Conservation (phyloP, 495 filamentous ascomycete genomes). For the Hypoxylon perforatum region DNA sequence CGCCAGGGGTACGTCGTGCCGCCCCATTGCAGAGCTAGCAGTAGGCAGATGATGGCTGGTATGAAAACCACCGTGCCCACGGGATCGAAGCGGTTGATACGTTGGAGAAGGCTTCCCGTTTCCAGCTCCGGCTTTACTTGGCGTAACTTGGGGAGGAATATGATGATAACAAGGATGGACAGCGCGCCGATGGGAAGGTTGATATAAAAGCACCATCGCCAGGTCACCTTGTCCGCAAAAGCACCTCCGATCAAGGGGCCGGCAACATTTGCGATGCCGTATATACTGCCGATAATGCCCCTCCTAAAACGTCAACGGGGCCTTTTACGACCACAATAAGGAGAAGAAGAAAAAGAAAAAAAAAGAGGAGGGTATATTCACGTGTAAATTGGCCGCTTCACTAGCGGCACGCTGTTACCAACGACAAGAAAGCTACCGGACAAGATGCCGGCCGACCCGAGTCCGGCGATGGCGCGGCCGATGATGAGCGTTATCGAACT, state of each 20-base stretch:
- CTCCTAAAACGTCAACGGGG: no score
- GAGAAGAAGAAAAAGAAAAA: slow-evolving; percentile 18
- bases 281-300: slow-evolving; percentile 54
- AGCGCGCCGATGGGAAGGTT: slow-evolving; percentile 72
- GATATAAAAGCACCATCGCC: slow-evolving; percentile 81
- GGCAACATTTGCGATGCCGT: slow-evolving; percentile 72
- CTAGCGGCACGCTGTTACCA: neutral
- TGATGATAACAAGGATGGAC: neutral
- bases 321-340: no score
- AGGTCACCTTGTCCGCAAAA: slow-evolving; percentile 58
- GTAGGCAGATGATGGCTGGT: slow-evolving; percentile 69
- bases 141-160: slow-evolving; percentile 5
- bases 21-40: slow-evolving; percentile 82
- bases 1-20: slow-evolving; percentile 71
- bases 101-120: no score
- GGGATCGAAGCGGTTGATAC: slow-evolving; percentile 65
- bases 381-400: no score
- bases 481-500: slow-evolving; percentile 53
- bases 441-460: slow-evolving; percentile 50
- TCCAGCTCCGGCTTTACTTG: no score
- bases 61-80: slow-evolving; percentile 69
- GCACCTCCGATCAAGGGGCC: slow-evolving; percentile 68
- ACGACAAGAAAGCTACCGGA: slow-evolving; percentile 47
- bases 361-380: slow-evolving; percentile 24
- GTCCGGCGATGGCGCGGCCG: slow-evolving; percentile 58